Evolutionary conservation across 1,139 yeast species (phyloP).

Genomic region (Candida labiduridarum): DNA sequence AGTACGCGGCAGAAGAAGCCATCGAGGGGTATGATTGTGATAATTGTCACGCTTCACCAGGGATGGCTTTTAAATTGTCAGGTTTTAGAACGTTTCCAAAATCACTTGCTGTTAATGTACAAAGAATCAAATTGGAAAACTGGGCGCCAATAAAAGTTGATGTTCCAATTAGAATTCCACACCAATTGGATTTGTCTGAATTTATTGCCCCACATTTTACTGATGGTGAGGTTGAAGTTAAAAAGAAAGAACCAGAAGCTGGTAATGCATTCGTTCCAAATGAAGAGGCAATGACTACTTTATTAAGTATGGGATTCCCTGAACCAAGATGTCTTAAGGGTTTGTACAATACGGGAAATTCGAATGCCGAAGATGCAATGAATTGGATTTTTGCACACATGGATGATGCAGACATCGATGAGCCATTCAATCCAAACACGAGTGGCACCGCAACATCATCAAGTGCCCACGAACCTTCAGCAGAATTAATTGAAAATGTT

Average conservation of each 20-base stretch:
- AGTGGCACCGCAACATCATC: conserved; percentile 17
- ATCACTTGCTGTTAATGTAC: conserved; percentile 69
- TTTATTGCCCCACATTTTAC: conserved; percentile 34
- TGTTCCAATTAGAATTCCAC: conserved; percentile 68
- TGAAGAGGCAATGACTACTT: conserved; percentile 51
- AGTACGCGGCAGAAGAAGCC: conserved; percentile 51
- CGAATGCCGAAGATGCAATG: conserved; percentile 75
- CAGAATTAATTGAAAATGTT: conserved; percentile 53
- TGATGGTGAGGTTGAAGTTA: conserved; percentile 45
- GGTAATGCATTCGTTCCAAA: conserved; percentile 53
- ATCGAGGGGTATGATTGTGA: conserved; percentile 73
- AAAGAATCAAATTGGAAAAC: conserved; percentile 78
- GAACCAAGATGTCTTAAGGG: conserved; percentile 67
- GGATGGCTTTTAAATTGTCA: conserved; percentile 47
- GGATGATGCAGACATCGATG: conserved; percentile 82
- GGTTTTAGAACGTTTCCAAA: conserved; percentile 70
- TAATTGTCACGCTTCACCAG: conserved; percentile 47
- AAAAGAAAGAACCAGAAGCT: conserved; percentile 26
- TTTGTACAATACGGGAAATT: conserved; percentile 70
- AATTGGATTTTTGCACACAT: conserved; percentile 88
- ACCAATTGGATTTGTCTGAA: conserved; percentile 35
- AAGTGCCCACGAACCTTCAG: conserved; percentile 23
- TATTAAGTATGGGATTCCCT: conserved; percentile 88
- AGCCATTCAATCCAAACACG: conserved; percentile 44
- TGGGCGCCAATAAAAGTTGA: conserved; percentile 90